These are phyloP conservation scores for Rhodamnia rubescens DNA, from an alignment of 345 rosid genomes.

Conservation along the genomic window DNA sequence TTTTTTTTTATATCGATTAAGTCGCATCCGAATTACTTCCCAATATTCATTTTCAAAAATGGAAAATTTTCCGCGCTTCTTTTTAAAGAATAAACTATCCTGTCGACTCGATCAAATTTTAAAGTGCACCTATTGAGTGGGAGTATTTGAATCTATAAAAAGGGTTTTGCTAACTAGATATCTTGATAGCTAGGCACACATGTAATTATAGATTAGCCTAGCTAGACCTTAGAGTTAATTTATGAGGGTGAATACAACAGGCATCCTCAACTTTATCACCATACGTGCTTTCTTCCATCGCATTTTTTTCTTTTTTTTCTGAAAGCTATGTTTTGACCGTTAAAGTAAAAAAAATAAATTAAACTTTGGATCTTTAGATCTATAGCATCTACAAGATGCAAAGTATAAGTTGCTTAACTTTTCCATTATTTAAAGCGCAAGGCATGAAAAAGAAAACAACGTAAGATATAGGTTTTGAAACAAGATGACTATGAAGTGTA, in stretches of 20 bases:
- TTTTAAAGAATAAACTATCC: not conserved
- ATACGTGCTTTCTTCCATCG: not conserved
- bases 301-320: not conserved
- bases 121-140: not conserved
- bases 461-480: not conserved
- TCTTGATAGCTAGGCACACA: not conserved
- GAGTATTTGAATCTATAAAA: not conserved
- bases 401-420: not conserved
- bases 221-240: not conserved
- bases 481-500: not conserved
- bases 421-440: not conserved
- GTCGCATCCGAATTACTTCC: not conserved
- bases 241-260: not conserved
- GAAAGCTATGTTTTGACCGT: not conserved
- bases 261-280: not conserved
- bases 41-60: not conserved
- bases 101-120: not conserved
- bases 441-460: not conserved
- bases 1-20: not conserved
- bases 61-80: not conserved
- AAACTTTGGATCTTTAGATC: not conserved
- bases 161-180: not conserved
- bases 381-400: not conserved
- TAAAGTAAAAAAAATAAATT: not conserved
- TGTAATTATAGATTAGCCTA: not conserved